phyloP scores from a whole-genome alignment of 1,284 basidiomycete species.

The Ganoderma meredithae region DNA sequence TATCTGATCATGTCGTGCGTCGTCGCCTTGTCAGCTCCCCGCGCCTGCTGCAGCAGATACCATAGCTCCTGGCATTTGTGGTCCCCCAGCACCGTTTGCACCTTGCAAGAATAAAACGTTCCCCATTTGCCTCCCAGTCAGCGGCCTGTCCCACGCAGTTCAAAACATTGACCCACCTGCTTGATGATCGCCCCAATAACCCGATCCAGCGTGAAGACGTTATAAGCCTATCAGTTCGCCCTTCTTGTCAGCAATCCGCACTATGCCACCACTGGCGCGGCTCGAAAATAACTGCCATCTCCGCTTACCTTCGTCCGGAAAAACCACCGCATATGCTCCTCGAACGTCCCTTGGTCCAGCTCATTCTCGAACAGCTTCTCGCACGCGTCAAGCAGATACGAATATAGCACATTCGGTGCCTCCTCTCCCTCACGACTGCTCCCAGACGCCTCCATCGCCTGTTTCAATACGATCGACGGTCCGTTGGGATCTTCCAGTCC shows the following conservation, averaged over 20 bases:
- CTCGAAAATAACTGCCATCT: not conserved
- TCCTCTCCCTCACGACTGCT: conserved; percentile 45
- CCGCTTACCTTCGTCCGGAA: conserved; percentile 87
- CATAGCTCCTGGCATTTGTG: conserved; percentile 79
- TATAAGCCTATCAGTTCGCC: conserved; percentile 66
- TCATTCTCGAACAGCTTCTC: conserved; percentile 95
- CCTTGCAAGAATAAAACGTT: conserved; percentile 51
- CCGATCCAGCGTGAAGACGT: conserved; percentile 93
- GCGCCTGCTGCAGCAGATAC: conserved; percentile 63
- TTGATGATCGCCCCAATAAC: conserved; percentile 88
- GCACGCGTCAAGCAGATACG: conserved; percentile 90
- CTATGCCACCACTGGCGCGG: conserved; percentile 12
- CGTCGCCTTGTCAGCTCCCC: conserved; percentile 53
- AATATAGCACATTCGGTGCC: conserved; percentile 74
- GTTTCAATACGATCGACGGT: conserved; percentile 68
- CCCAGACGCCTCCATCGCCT: conserved; percentile 65
- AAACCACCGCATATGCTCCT: conserved; percentile 96
- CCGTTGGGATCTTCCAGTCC: conserved; percentile 82
- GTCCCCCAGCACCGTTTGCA: conserved; percentile 84
- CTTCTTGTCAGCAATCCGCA: conserved; percentile 22
- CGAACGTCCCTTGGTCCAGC: conserved; percentile 89
- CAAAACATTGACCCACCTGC: conserved; percentile 62
- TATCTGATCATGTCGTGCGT: conserved; percentile 89
- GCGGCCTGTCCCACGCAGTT: conserved; percentile 9
- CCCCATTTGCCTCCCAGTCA: conserved; percentile 15